A percentile compares a stretch with the other conserved stretches of the same genome.
Conservation (phyloP, 371 early-diverging fungal species). For the Blakeslea trispora region DNA sequence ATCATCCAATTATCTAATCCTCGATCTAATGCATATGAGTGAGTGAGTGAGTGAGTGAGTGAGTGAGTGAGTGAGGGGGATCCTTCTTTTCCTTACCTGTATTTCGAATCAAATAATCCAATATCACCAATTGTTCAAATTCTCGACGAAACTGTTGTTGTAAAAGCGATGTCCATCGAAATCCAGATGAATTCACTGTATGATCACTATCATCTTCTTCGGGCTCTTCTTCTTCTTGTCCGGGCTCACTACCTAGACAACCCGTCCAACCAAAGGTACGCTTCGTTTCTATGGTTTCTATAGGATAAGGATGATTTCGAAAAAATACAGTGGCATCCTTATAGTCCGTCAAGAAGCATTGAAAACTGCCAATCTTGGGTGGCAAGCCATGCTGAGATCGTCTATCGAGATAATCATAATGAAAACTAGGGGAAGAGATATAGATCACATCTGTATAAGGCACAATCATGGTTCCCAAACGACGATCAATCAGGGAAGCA, state of each 20-base stretch:
- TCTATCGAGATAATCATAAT: conserved; percentile 68
- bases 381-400: conserved; percentile 52
- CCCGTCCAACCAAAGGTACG: conserved; percentile 38
- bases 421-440: conserved; percentile 76
- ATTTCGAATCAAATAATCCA: conserved; percentile 91
- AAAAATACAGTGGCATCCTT: conserved; percentile 85
- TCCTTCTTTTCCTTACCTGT: conserved; percentile 59
- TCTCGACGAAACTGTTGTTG: conserved; percentile 77
- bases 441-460: conserved; percentile 83
- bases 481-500: conserved; percentile 77
- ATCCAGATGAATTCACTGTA: conserved; percentile 23
- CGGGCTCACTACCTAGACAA: conserved; percentile 27
- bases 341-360: conserved; percentile 81
- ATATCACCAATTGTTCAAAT: conserved; percentile 81
- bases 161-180: conserved; percentile 65
- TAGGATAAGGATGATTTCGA: conserved; percentile 60
- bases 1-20: conserved; percentile 95
- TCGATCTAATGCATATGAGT: conserved; percentile 52
- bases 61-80: not conserved
- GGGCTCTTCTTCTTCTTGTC: conserved; percentile 15
- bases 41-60: not conserved
- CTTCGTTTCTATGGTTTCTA: conserved; percentile 15
- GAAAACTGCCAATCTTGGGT: conserved; percentile 84
- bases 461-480: conserved; percentile 77
- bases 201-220: conserved; percentile 21